phyloP scores from a whole-genome alignment of 371 early-diverging fungal genomes.

The Mycotypha africana region DNA sequence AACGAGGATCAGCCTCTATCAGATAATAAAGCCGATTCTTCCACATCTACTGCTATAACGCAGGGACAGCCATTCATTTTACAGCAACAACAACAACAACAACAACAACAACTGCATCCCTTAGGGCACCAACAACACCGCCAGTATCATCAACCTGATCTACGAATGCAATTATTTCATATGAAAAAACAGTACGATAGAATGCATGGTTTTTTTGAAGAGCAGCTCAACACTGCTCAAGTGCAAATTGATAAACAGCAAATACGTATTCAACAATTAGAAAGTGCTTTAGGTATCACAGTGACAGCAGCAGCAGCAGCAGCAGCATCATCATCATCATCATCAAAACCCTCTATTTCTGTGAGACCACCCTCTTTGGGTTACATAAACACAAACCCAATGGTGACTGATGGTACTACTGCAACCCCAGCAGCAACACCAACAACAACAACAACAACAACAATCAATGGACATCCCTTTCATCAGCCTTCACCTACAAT shows the following conservation, averaged over 20 bases:
- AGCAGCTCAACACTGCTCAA: conserved; percentile 8
- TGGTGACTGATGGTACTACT: no score
- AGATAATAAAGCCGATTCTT: background rate
- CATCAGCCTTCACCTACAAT: no score
- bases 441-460: no score
- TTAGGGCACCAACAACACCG: background rate
- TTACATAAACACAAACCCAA: no score
- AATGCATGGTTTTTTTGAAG: conserved; percentile 9
- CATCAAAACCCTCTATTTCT: no score
- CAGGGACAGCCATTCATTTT: background rate
- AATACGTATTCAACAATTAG: conserved; percentile 14
- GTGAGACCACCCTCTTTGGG: no score
- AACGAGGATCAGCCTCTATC: background rate
- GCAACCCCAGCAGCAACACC: no score
- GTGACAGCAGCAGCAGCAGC: no score
- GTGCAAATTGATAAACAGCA: conserved; percentile 14
- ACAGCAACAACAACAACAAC: background rate
- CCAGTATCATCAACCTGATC: conserved; percentile 1
- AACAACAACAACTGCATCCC: background rate
- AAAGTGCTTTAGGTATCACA: conserved; percentile 12
- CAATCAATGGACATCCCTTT: no score
- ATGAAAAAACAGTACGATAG: conserved; percentile 8
- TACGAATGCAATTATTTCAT: conserved; percentile 8
- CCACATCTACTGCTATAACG: background rate
- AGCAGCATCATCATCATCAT: no score